phyloP scores from a whole-genome alignment of 495 filamentous ascomycete species.

The Xylaria acuta region DNA sequence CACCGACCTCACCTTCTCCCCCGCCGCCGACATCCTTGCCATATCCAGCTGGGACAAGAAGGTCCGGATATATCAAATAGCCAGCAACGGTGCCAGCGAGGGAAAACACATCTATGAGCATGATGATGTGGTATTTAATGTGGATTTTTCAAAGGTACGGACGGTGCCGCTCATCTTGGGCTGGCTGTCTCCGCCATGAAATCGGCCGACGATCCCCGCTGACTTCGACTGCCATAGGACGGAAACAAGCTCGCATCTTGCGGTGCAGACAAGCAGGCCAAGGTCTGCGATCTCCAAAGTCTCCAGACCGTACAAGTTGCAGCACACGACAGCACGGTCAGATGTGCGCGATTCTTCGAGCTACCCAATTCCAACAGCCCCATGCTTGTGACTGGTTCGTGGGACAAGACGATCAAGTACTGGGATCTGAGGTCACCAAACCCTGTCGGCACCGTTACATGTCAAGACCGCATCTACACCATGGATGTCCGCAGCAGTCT shows the following conservation, averaged over 20 bases:
- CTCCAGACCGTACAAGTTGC: slow-evolving; percentile 67
- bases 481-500: slow-evolving; percentile 83
- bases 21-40: slow-evolving; percentile 76
- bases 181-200: background rate
- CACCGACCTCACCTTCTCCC: slow-evolving; percentile 83
- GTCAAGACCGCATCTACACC: slow-evolving; percentile 83
- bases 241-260: slow-evolving; percentile 71
- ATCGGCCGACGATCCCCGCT: background rate
- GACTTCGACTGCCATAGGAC: slow-evolving; percentile 45
- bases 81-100: slow-evolving; percentile 69
- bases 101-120: slow-evolving; percentile 81
- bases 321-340: slow-evolving; percentile 75
- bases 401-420: slow-evolving; percentile 91
- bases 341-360: slow-evolving; percentile 73
- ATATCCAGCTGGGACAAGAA: slow-evolving; percentile 94
- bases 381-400: slow-evolving; percentile 82
- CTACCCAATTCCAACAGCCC: slow-evolving; percentile 56
- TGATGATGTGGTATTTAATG: slow-evolving; percentile 77
- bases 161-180: background rate
- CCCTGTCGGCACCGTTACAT: slow-evolving; percentile 68
- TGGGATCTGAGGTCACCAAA: slow-evolving; percentile 76
- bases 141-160: slow-evolving; percentile 83
- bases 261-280: slow-evolving; percentile 78
- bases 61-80: slow-evolving; percentile 90
- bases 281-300: slow-evolving; percentile 72